Base-by-base conservation (phyloP, 2,329 filamentous ascomycete species). In the Fusarium zealandicum region DNA sequence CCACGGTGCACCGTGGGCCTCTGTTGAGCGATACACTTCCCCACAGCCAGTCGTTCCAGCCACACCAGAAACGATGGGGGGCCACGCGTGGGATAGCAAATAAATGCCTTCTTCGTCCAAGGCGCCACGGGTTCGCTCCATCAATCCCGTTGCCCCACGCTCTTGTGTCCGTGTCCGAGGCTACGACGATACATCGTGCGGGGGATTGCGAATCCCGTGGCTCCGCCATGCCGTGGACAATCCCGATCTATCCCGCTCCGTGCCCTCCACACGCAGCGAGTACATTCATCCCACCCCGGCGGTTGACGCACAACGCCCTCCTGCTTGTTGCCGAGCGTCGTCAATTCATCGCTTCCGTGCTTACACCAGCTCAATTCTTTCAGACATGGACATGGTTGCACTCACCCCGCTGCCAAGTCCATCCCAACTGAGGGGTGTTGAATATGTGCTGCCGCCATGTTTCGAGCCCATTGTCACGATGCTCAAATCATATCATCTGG, bases 181-280 rank as follows among this genome's bases (percentile, higher is more conserved):
- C 51, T 58, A 63, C 51, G 22, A 54, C 51, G 18, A 51, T 54
- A 51, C 54, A 58, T 65, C 45, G 57, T 67, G 65, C 56, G 65
- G 65, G 65, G 64, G 47, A 30, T 41, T 50, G 45, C 48, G 30
- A 44, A 31, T 33, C 40, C 47, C 56, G 46, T 60, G 61, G 50
- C 54, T 61, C 44, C 51, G 20, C 54, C 52, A 37, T 65, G 41
- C 63, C 32, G 54, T 56, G 36, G 47, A 37, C 49, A 54, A 64
- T 68, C 64, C 66, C 66, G 66, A 61, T 64, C 66, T 67, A 51
- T 68, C 61, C 65, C 65, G 65, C 56, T 56, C 60, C 51, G 48
- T 49, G 46, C 50, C 45, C 42, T 63, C 42, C 54, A 55, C 52
- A 57, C 42, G 37, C 53, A 59, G 48, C 57, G 51, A 54, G 45